phyloP scores from a whole-genome alignment of 768 basidiomycete species.

The Lactarius hatsudake region DNA sequence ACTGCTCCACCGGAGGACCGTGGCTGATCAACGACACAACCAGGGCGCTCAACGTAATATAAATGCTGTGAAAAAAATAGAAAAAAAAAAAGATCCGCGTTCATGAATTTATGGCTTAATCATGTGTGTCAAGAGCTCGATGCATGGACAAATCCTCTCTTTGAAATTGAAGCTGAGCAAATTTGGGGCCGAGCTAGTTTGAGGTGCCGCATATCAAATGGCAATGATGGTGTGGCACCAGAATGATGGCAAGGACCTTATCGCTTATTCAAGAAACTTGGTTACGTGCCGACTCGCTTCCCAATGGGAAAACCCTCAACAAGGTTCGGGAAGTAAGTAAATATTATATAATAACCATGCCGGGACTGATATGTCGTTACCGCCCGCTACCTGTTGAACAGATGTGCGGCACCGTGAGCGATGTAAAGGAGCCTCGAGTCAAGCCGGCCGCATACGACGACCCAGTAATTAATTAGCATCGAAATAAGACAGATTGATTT shows the following conservation, averaged over 20 bases:
- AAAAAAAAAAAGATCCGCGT: neutral
- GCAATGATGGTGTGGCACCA: neutral
- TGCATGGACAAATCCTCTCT: neutral
- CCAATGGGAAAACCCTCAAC: neutral
- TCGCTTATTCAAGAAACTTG: neutral
- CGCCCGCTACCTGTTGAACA: conserved; percentile 2
- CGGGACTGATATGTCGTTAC: neutral
- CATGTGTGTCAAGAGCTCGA: neutral
- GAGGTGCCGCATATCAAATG: neutral
- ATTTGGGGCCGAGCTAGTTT: neutral
- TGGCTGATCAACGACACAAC: neutral
- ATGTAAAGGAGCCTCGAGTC: neutral
- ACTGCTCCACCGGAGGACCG: neutral
- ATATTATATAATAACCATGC: neutral
- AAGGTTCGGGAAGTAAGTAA: neutral
- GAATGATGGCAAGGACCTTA: neutral
- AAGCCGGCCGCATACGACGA: neutral
- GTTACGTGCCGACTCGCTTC: neutral
- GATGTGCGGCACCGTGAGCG: neutral
- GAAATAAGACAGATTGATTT: neutral
- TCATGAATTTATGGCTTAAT: neutral
- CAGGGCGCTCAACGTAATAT: neutral
- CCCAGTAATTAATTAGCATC: conserved; percentile 1
- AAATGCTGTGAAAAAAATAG: neutral
- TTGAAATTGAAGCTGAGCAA: neutral